Percentiles rank a stretch among this genome's conserved stretches.
These are phyloP conservation scores for Solanum medicagineum DNA, from an alignment of 257 asterid species.

Conservation along the genomic window DNA sequence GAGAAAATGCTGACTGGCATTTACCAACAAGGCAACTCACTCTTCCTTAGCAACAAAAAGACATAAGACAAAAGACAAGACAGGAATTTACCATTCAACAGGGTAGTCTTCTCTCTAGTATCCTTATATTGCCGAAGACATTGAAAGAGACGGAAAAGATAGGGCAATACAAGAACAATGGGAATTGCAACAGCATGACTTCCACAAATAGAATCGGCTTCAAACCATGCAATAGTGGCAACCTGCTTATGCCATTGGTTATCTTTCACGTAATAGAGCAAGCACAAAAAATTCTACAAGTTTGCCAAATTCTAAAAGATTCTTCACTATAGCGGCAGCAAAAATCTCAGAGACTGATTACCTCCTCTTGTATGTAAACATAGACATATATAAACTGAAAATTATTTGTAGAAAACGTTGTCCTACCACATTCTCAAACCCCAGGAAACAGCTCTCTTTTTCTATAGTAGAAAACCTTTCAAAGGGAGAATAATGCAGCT, in stretches of 20 bases:
- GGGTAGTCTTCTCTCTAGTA: slow-evolving; percentile 69
- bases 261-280: slow-evolving; percentile 11
- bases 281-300: slow-evolving; percentile 5
- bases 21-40: background rate
- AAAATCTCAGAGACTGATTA: background rate
- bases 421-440: background rate
- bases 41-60: background rate
- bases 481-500: background rate
- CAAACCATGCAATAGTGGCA: slow-evolving; percentile 99
- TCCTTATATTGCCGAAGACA: slow-evolving; percentile 96
- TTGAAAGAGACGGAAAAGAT: slow-evolving; percentile 85
- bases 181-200: slow-evolving; percentile 96
- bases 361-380: background rate
- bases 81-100: slow-evolving; percentile 61
- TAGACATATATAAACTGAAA: background rate
- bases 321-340: background rate
- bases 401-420: background rate
- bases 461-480: background rate
- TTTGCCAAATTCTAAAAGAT: background rate
- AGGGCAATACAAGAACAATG: slow-evolving; percentile 82
- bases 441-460: background rate
- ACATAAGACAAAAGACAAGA: background rate
- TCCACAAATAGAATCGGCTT: slow-evolving; percentile 97
- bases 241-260: slow-evolving; percentile 46
- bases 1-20: background rate